A percentile compares a stretch with the other conserved stretches of the same genome.
Conservation (phyloP, 2,329 filamentous ascomycete species). For the Nectriaceae sp. region DNA sequence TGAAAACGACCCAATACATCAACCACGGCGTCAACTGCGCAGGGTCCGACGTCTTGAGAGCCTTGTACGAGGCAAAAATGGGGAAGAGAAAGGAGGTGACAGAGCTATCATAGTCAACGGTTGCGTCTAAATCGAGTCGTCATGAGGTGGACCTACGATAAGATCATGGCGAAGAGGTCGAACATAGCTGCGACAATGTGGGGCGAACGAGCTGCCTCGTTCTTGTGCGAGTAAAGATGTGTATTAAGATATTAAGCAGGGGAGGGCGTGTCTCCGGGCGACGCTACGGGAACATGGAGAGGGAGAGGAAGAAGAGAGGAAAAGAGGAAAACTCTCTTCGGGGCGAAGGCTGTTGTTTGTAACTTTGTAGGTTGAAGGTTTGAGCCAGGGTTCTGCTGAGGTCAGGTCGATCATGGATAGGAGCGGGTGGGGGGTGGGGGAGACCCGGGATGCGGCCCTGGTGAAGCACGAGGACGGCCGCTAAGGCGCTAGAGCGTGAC, state of each 20-base stretch:
- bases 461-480: neutral
- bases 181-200: slow-evolving; percentile 59
- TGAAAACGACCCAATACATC: slow-evolving; percentile 98
- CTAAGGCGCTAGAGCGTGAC: slow-evolving; percentile 1
- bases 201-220: slow-evolving; percentile 1
- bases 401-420: neutral
- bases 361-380: neutral
- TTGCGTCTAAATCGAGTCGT: slow-evolving; percentile 7
- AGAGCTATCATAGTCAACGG: slow-evolving; percentile 57
- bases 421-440: neutral
- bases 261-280: neutral
- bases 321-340: too few species aligned
- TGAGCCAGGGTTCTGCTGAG: neutral
- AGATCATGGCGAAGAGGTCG: slow-evolving; percentile 73
- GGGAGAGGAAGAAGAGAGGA: neutral
- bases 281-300: neutral
- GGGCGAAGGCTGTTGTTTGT: too few species aligned
- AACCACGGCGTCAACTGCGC: slow-evolving; percentile 93
- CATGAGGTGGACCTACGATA: slow-evolving; percentile 62
- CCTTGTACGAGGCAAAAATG: slow-evolving; percentile 97
- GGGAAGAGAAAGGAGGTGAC: slow-evolving; percentile 90
- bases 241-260: neutral
- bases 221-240: neutral
- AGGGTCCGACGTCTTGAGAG: slow-evolving; percentile 88
- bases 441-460: neutral